A percentile compares a stretch with the other conserved stretches of the same genome.
These are phyloP conservation scores for Umbelopsis sp. DNA, from an alignment of 192 early-diverging fungal genomes.

Conservation along the genomic window DNA sequence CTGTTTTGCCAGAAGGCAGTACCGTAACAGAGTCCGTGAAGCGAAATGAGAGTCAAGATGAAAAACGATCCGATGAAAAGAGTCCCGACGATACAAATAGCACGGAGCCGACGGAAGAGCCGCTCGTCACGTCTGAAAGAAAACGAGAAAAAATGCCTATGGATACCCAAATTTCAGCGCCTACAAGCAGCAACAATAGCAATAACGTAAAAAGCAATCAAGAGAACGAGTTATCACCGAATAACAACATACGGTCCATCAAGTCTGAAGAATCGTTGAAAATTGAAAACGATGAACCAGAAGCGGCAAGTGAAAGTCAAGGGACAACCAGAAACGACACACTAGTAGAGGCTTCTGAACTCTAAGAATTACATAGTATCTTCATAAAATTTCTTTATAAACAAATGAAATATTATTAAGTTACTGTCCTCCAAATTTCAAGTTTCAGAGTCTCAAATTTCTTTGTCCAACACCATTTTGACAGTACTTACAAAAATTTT, in stretches of 20 bases:
- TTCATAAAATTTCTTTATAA: too few relatives aligned
- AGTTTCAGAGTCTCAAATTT: too few relatives aligned
- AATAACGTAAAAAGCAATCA: background rate
- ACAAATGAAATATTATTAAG: too few relatives aligned
- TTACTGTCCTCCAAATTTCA: too few relatives aligned
- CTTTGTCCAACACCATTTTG: too few relatives aligned
- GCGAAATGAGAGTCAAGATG: background rate
- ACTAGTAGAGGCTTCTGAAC: too few relatives aligned
- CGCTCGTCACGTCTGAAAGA: background rate
- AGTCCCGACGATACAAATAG: background rate
- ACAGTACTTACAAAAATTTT: too few relatives aligned
- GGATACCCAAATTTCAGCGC: background rate
- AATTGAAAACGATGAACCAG: background rate
- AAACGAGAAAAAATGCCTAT: slow-evolving; percentile 9
- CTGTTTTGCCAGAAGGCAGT: slow-evolving; percentile 33
- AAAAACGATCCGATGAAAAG: background rate
- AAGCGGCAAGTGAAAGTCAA: too few relatives aligned
- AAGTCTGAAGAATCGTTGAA: background rate
- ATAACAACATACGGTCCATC: background rate
- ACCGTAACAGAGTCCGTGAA: background rate
- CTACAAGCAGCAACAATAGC: background rate
- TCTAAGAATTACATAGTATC: too few relatives aligned
- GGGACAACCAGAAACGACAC: background rate
- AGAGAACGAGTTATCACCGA: background rate
- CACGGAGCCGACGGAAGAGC: background rate